Conservation (phyloP, 192 early-diverging fungal genomes). For the Dissophora globulifera region DNA sequence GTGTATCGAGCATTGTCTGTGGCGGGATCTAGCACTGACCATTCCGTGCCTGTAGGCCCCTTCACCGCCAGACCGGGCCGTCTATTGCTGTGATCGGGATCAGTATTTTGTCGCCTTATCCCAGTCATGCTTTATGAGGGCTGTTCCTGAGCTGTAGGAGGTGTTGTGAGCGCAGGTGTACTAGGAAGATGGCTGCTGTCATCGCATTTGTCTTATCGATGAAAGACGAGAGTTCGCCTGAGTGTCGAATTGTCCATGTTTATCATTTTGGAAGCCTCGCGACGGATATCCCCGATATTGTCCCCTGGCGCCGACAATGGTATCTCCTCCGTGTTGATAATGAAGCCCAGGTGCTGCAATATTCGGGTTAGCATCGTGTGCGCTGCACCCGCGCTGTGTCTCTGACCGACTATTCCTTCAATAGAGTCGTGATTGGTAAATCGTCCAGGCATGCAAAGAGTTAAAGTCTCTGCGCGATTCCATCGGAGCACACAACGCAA, state of each 20-base stretch:
- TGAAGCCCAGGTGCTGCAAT: constrained; percentile 44
- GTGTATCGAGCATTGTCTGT: constrained; percentile 18
- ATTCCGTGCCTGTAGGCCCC: constrained; percentile 17
- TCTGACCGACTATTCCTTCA: not conserved
- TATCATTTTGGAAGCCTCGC: constrained; percentile 28
- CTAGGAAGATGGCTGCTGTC: constrained; percentile 33
- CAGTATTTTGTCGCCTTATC: not conserved
- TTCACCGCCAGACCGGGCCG: not conserved
- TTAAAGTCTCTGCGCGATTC: constrained; percentile 22
- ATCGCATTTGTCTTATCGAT: constrained; percentile 20
- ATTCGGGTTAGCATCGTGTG: constrained; percentile 14
- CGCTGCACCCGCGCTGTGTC: not conserved
- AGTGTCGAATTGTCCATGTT: constrained; percentile 18
- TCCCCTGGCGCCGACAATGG: constrained; percentile 13
- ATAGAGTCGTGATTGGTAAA: constrained; percentile 6
- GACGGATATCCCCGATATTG: constrained; percentile 35
- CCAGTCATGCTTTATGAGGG: not conserved
- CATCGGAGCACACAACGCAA: constrained; percentile 27
- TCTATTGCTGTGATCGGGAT: not conserved
- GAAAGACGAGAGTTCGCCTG: constrained; percentile 20
- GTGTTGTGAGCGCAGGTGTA: constrained; percentile 19
- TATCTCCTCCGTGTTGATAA: constrained; percentile 34
- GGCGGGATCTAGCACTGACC: constrained; percentile 8
- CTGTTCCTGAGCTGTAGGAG: constrained; percentile 46
- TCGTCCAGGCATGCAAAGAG: constrained; percentile 45